Percentiles rank a stretch among this genome's conserved stretches.
phyloP scores from a whole-genome alignment of 768 basidiomycete species.

The Lactarius quietus region DNA sequence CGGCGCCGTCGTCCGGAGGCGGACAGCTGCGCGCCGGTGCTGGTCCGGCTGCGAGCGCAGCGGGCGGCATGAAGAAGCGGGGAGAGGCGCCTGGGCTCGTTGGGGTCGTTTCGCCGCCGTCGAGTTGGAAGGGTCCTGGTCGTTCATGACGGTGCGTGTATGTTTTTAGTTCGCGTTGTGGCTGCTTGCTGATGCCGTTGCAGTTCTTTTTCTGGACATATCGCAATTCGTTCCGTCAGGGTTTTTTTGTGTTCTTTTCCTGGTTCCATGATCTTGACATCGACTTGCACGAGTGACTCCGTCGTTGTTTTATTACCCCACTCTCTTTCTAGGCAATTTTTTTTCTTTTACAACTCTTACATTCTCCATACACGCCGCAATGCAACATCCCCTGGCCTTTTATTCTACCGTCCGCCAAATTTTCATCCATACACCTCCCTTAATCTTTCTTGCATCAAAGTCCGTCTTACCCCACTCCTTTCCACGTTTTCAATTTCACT shows the following conservation, averaged over 20 bases:
- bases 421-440: neutral
- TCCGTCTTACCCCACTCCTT: neutral
- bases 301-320: neutral
- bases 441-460: neutral
- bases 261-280: neutral
- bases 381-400: neutral
- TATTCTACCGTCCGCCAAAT: neutral
- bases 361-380: neutral
- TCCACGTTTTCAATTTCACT: too few species aligned
- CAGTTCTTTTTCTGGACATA: neutral
- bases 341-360: neutral
- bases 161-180: neutral
- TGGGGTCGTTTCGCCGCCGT: slow-evolving; percentile 31
- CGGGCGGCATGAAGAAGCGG: slow-evolving; percentile 2
- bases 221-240: neutral
- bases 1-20: slow-evolving; percentile 30
- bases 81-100: slow-evolving; percentile 22
- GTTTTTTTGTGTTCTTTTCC: neutral
- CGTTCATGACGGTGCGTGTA: slow-evolving; percentile 6
- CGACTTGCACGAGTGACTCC: neutral
- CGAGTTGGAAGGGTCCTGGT: slow-evolving; percentile 34
- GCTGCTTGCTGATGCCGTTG: neutral
- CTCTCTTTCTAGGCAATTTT: neutral
- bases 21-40: slow-evolving; percentile 20
- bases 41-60: neutral